Base-by-base conservation (phyloP, 2,329 filamentous ascomycete genomes). In the Cryoendolithus antarcticus region DNA sequence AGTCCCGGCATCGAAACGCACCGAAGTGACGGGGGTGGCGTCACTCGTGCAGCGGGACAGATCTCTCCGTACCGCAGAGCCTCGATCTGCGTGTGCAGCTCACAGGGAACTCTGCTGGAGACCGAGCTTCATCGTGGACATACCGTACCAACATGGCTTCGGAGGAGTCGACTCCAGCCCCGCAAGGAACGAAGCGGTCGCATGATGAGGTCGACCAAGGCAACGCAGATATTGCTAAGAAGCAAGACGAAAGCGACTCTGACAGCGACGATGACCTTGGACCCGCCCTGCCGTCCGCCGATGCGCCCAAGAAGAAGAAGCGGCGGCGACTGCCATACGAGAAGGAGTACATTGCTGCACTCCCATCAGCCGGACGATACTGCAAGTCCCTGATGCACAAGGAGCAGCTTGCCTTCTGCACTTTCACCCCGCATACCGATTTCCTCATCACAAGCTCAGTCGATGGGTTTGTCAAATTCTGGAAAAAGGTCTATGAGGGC, bases 331-430 rank as follows among this genome's bases (percentile, higher is more conserved):
- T 98, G 2, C 86, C 85, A 2, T 89, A 95, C 66, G 89, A 96
- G 64, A 94, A 91, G 61, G 78, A 96, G 53, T 96, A 95, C 63
- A 69, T 96, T 47, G 84, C 85, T 42, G 89, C 91, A 30, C 73
- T 98, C 30, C 91, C 91, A 4, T 75, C 75, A 37, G 83, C 85
- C 12, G 55, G 71, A 30, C 81, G 85, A 34, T 98, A 98, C 64
- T 93, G 83, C 42, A 93, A 88, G 57, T 96, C 91, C 34, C 70
- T 98, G 55, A 98, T 98, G 93, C 91, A 98, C 72, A 88, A 89
- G 65, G 91, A 98, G 50, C 86, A 94, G 63, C 65, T 98, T 36
- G 75, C 82, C 41, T 96, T 88, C 54, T 75, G 85, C 46, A 93
- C 80, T 9, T 79, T 94, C 59, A 94, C 93, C 1, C 88, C 88